phyloP scores from a whole-genome alignment of 768 basidiomycete genomes.

The Amanita thiersii region DNA sequence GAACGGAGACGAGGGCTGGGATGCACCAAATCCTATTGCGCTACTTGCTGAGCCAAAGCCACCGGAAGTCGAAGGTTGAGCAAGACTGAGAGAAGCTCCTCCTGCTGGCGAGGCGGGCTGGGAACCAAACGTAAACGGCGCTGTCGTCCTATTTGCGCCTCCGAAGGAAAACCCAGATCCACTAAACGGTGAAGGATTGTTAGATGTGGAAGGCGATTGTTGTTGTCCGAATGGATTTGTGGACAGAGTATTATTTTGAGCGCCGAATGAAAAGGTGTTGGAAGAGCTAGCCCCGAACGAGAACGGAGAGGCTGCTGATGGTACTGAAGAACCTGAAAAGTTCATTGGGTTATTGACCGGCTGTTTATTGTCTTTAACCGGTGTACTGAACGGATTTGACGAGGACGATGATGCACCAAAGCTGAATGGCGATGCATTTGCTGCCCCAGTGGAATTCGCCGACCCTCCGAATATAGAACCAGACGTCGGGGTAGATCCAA shows the following conservation, averaged over 20 bases:
- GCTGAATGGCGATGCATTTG: conserved; percentile 25
- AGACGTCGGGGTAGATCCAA: conserved; percentile 26
- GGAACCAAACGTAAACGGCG: conserved; percentile 44
- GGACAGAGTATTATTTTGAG: background rate
- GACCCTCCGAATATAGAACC: conserved; percentile 23
- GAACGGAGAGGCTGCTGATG: conserved; percentile 8
- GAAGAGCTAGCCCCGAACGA: conserved; percentile 10
- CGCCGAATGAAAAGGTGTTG: conserved; percentile 35
- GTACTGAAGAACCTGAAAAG: conserved; percentile 30
- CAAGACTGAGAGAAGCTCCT: conserved; percentile 25
- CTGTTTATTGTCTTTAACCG: conserved; percentile 31
- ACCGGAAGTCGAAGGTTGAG: conserved; percentile 26
- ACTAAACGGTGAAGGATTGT: conserved; percentile 30
- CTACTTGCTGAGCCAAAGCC: conserved; percentile 33
- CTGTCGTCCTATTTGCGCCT: conserved; percentile 23
- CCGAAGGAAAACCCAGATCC: conserved; percentile 43
- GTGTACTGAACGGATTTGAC: conserved; percentile 38
- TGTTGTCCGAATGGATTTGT: conserved; percentile 19
- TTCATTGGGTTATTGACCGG: conserved; percentile 36
- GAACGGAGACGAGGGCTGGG: conserved; percentile 37
- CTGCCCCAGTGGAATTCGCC: conserved; percentile 12
- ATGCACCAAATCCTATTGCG: conserved; percentile 27
- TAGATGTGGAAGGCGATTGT: conserved; percentile 23
- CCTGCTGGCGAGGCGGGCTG: conserved; percentile 55
- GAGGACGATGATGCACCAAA: conserved; percentile 30